Percentiles rank a stretch among this genome's conserved stretches.
Conservation (phyloP, 1,284 basidiomycete species). For the Abortiporus biennis region DNA sequence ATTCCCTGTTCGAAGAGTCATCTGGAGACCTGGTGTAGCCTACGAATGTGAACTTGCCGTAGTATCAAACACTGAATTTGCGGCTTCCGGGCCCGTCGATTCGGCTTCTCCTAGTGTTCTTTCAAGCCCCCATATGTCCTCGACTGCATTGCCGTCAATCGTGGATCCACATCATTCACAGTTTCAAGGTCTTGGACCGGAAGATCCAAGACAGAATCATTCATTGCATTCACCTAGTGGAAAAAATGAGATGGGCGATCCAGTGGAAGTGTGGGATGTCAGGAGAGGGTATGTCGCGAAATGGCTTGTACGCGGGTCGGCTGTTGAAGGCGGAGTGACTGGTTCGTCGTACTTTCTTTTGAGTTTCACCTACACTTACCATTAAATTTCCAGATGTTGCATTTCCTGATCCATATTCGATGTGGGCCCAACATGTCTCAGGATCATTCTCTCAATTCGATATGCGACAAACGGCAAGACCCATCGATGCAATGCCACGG, state of each 20-base stretch:
- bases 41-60: conserved; percentile 78
- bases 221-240: conserved; percentile 12
- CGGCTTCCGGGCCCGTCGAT: conserved; percentile 15
- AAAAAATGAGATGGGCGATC: conserved; percentile 39
- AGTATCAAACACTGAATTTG: conserved; percentile 58
- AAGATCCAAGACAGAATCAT: conserved; percentile 7
- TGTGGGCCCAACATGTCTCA: conserved; percentile 76
- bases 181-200: too few species aligned
- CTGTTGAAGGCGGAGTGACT: conserved; percentile 62
- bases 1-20: conserved; percentile 66
- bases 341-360: conserved; percentile 34
- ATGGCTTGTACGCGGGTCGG: conserved; percentile 63
- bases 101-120: conserved; percentile 2
- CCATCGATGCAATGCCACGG: conserved; percentile 68
- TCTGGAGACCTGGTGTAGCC: conserved; percentile 62
- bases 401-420: conserved; percentile 65
- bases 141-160: neutral
- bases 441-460: conserved; percentile 81
- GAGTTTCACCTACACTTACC: neutral
- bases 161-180: too few species aligned
- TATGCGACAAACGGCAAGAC: conserved; percentile 52
- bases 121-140: conserved; percentile 2
- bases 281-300: conserved; percentile 78
- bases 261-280: conserved; percentile 86
- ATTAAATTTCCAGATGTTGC: conserved; percentile 42